Percentiles rank a stretch among this genome's conserved stretches.
Evolutionary conservation across 2,329 filamentous ascomycete species (phyloP).

Genomic region (Xylaria sp.): DNA sequence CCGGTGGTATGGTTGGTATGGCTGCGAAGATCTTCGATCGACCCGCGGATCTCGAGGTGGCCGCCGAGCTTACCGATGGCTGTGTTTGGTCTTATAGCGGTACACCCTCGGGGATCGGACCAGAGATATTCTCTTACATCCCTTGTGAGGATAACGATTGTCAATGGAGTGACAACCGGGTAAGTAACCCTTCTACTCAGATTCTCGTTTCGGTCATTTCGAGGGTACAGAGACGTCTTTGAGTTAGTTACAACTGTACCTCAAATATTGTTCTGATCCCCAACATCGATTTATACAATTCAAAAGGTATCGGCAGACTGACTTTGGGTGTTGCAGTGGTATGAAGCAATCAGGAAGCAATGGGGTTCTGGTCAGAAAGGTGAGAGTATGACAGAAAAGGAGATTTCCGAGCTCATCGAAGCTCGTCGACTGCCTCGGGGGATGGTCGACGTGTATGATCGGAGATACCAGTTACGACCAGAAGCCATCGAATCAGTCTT

Average conservation of each 20-base stretch:
- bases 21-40: constrained; percentile 68
- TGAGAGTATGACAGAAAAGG: constrained; percentile 40
- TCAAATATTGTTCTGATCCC: not conserved
- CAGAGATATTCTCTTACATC: constrained; percentile 67
- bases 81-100: constrained; percentile 73
- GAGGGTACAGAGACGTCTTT: not conserved
- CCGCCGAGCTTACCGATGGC: constrained; percentile 69
- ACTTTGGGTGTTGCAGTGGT: constrained; percentile 38
- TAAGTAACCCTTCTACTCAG: constrained; percentile 14
- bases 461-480: constrained; percentile 74
- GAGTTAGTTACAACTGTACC: not conserved
- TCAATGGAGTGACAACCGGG: constrained; percentile 47
- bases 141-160: constrained; percentile 52
- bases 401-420: constrained; percentile 53
- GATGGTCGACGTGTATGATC: constrained; percentile 65
- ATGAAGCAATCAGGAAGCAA: constrained; percentile 43
- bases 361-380: constrained; percentile 43
- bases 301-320: constrained; percentile 4
- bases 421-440: constrained; percentile 63
- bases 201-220: not conserved
- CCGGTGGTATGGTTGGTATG: constrained; percentile 73
- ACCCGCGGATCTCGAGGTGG: constrained; percentile 65
- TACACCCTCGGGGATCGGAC: constrained; percentile 69
- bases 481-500: constrained; percentile 87
- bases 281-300: not conserved